Conservation (phyloP, 2,329 filamentous ascomycete species). For the Nothophaeocryptopus gaeumannii region DNA sequence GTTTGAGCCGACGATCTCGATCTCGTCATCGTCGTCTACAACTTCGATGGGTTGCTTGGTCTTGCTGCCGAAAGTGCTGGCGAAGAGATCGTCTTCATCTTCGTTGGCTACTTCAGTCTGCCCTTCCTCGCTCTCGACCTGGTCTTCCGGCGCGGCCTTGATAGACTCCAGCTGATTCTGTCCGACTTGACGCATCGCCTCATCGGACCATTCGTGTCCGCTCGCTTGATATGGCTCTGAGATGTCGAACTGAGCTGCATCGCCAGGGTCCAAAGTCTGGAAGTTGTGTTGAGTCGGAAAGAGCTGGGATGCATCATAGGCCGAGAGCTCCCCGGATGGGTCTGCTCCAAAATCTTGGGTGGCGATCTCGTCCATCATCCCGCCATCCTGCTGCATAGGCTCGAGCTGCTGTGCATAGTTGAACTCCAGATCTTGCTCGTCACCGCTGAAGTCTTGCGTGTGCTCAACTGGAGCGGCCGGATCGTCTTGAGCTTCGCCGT, state of each 20-base stretch:
- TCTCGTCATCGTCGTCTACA: slow-evolving; percentile 2
- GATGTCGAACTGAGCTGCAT: too few relatives aligned
- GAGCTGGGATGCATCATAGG: background rate
- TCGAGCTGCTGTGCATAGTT: too few relatives aligned
- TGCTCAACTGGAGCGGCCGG: too few relatives aligned
- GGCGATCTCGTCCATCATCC: too few relatives aligned
- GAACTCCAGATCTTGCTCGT: too few relatives aligned
- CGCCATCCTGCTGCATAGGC: too few relatives aligned
- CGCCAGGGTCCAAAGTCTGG: too few relatives aligned
- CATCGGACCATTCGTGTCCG: background rate
- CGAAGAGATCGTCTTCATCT: slow-evolving; percentile 9
- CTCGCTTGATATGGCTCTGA: too few relatives aligned
- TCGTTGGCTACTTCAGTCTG: background rate
- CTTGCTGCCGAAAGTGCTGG: slow-evolving; percentile 7
- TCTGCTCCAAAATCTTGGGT: too few relatives aligned
- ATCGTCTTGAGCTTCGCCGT: too few relatives aligned
- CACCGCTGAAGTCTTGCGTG: too few relatives aligned
- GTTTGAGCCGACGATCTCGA: slow-evolving; percentile 5
- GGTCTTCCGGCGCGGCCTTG: background rate
- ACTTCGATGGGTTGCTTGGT: background rate
- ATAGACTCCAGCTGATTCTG: background rate
- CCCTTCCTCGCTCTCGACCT: slow-evolving; percentile 2
- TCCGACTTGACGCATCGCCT: background rate
- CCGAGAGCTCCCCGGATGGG: background rate
- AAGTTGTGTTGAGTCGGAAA: background rate